Evolutionary conservation across 345 rosid species (phyloP).

Genomic region (Punica granatum): DNA sequence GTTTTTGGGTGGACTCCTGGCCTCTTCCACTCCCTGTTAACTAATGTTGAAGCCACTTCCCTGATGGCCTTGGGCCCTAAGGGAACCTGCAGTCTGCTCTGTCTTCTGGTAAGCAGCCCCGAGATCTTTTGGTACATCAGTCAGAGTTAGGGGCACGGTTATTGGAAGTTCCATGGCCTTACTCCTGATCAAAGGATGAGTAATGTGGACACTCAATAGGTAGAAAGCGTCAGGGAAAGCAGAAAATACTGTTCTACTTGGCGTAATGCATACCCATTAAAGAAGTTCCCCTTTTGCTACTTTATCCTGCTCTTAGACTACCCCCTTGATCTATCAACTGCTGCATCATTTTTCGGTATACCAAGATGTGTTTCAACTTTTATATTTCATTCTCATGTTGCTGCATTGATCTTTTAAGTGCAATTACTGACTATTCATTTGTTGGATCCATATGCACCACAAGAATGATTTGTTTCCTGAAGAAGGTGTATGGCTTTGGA

Average conservation of each 20-base stretch:
- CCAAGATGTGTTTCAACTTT: slow-evolving; percentile 1
- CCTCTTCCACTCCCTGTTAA: slow-evolving; percentile 77
- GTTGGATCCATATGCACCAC: slow-evolving; percentile 26
- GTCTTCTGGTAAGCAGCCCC: slow-evolving; percentile 66
- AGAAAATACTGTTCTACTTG: too few species aligned
- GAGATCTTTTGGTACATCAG: too few species aligned
- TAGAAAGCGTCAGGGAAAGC: too few species aligned
- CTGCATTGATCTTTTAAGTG: not conserved
- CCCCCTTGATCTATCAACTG: too few species aligned
- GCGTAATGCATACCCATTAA: too few species aligned
- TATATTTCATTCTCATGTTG: not conserved
- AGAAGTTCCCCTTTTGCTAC: too few species aligned
- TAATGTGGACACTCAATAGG: too few species aligned
- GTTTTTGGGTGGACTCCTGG: slow-evolving; percentile 93
- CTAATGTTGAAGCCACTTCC: slow-evolving; percentile 64
- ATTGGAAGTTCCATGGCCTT: too few species aligned
- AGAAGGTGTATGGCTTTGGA: slow-evolving; percentile 92
- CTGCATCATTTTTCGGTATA: not conserved
- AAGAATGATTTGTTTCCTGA: slow-evolving; percentile 91
- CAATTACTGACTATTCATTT: slow-evolving; percentile 15
- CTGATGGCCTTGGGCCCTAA: slow-evolving; percentile 82
- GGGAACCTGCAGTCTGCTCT: slow-evolving; percentile 90
- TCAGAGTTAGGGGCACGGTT: too few species aligned
- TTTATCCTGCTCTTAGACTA: too few species aligned
- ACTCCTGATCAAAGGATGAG: too few species aligned